Percentiles rank a stretch among this genome's conserved stretches.
phyloP scores from a whole-genome alignment of 176 grass and related monocot species.

The Raddia guianensis region DNA sequence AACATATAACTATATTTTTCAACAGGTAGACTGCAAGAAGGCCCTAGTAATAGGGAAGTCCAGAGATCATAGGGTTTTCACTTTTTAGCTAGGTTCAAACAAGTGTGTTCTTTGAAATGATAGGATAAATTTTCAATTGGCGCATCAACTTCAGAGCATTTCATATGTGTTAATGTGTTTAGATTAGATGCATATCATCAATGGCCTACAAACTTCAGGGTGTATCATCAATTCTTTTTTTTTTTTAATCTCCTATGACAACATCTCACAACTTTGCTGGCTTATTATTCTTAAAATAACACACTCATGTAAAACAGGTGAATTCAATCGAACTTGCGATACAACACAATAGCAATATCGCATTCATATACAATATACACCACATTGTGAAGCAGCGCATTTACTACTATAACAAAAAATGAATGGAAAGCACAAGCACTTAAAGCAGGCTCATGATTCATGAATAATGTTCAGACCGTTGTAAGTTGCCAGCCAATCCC shows the following conservation, averaged over 20 bases:
- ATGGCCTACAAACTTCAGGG: too few species aligned
- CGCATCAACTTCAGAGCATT: too few species aligned
- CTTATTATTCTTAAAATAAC: background rate
- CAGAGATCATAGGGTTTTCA: conserved; percentile 3
- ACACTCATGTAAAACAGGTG: background rate
- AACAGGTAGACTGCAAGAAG: conserved; percentile 3
- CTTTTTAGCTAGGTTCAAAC: background rate
- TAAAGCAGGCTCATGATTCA: background rate
- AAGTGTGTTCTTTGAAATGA: background rate
- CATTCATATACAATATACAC: background rate
- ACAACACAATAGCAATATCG: background rate
- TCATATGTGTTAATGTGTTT: too few species aligned
- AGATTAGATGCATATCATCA: too few species aligned
- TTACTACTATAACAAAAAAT: background rate
- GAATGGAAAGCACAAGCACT: background rate
- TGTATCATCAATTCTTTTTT: too few species aligned
- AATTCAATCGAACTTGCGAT: background rate
- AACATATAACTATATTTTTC: background rate
- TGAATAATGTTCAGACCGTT: background rate
- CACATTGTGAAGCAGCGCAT: background rate
- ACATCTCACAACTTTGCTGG: background rate
- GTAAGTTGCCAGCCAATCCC: background rate
- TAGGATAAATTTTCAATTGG: too few species aligned
- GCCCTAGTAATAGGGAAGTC: conserved; percentile 11
- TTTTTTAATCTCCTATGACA: background rate